phyloP scores from a whole-genome alignment of 108 stramenopile species.

The Nitzschia palea region DNA sequence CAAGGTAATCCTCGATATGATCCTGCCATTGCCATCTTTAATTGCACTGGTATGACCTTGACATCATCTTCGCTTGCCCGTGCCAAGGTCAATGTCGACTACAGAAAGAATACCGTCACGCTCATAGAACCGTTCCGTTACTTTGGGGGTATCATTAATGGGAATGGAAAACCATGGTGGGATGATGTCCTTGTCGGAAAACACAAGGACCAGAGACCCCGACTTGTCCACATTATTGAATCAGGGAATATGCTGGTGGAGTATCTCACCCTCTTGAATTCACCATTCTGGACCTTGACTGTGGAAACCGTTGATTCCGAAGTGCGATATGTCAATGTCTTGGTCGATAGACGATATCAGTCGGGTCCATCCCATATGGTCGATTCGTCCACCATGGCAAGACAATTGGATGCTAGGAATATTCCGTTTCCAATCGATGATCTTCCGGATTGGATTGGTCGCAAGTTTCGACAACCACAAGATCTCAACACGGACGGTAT shows the following conservation, averaged over 20 bases:
- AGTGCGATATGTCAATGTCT: slow-evolving; percentile 35
- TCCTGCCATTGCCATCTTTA: slow-evolving; percentile 39
- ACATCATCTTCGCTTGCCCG: slow-evolving; percentile 12
- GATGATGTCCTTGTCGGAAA: slow-evolving; percentile 17
- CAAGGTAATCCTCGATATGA: slow-evolving; percentile 9
- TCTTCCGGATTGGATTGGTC: slow-evolving; percentile 34
- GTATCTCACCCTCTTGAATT: slow-evolving; percentile 31
- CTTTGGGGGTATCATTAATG: slow-evolving; percentile 31
- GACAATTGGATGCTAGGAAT: slow-evolving; percentile 3
- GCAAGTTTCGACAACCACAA: slow-evolving; percentile 23
- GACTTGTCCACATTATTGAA: slow-evolving; percentile 28
- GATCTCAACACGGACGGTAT: slow-evolving; percentile 53
- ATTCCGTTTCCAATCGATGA: slow-evolving; percentile 23
- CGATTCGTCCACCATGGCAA: not conserved
- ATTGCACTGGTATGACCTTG: slow-evolving; percentile 18
- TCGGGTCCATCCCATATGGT: not conserved
- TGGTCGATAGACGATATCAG: slow-evolving; percentile 35
- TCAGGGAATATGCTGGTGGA: slow-evolving; percentile 31
- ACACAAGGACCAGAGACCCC: slow-evolving; percentile 20
- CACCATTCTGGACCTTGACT: slow-evolving; percentile 35
- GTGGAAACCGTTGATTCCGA: slow-evolving; percentile 31
- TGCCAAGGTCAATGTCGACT: slow-evolving; percentile 8
- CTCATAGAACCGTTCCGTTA: not conserved
- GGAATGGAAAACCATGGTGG: slow-evolving; percentile 39
- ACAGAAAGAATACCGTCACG: slow-evolving; percentile 1